Evolutionary conservation across 352 stramenopile species (phyloP).

Genomic region (Discostella stelligera): DNA sequence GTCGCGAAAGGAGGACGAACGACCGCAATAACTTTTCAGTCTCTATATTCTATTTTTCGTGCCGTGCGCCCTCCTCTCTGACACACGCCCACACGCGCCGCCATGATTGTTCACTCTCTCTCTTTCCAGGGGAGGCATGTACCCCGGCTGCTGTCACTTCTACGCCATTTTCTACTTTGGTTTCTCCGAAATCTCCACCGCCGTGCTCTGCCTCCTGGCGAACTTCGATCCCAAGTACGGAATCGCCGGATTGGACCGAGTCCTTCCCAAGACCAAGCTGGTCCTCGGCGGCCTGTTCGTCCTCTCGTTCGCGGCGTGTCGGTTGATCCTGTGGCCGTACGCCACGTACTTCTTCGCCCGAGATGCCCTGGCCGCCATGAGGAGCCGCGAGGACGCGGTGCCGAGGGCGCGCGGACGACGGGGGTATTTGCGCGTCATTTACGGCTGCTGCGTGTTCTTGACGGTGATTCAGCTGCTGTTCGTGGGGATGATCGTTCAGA

Average conservation of each 20-base stretch:
- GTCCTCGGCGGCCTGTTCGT: slow-evolving; percentile 72
- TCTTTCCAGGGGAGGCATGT: slow-evolving; percentile 46
- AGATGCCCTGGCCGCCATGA: slow-evolving; percentile 59
- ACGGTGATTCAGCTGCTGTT: slow-evolving; percentile 77
- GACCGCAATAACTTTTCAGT: too few relatives aligned
- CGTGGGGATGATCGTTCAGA: slow-evolving; percentile 74
- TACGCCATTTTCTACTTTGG: slow-evolving; percentile 83
- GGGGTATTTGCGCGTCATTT: slow-evolving; percentile 56
- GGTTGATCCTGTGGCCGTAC: slow-evolving; percentile 73
- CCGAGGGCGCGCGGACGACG: slow-evolving; percentile 38
- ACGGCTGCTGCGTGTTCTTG: slow-evolving; percentile 55
- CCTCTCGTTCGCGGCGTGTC: slow-evolving; percentile 72
- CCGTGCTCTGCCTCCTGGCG: slow-evolving; percentile 73
- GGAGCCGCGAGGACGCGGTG: slow-evolving; percentile 43
- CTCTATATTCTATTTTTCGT: too few relatives aligned
- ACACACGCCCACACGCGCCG: background rate
- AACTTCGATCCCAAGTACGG: slow-evolving; percentile 80
- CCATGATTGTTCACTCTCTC: background rate
- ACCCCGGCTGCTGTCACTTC: slow-evolving; percentile 59
- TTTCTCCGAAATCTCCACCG: slow-evolving; percentile 76
- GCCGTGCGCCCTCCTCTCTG: background rate
- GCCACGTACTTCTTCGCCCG: slow-evolving; percentile 70
- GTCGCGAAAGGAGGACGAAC: background rate
- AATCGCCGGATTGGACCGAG: slow-evolving; percentile 65
- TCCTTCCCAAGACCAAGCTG: slow-evolving; percentile 71